phyloP scores from a whole-genome alignment of 305 asterid genomes.

The Fraxinus velutina region DNA sequence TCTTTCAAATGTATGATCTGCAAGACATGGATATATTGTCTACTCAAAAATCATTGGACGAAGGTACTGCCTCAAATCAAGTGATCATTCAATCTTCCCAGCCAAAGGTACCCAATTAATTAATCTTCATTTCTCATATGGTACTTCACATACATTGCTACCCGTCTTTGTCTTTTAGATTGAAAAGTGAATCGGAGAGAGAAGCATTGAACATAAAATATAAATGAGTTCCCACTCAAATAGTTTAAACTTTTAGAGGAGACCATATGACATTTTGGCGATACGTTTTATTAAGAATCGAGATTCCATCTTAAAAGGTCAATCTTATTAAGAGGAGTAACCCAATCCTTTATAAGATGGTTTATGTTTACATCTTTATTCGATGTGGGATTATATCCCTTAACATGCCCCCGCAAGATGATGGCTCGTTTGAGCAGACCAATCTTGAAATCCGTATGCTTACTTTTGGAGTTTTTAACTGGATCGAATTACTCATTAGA shows the following conservation, averaged over 20 bases:
- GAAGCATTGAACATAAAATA: neutral
- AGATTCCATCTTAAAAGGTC: too few species aligned
- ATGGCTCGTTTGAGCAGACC: too few species aligned
- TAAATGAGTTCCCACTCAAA: neutral
- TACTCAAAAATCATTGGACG: neutral
- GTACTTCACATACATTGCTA: neutral
- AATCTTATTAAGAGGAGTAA: too few species aligned
- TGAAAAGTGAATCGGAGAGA: neutral
- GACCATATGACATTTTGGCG: neutral
- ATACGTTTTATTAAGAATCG: neutral
- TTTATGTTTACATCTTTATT: too few species aligned
- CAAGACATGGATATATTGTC: slow-evolving; percentile 20
- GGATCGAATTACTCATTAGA: too few species aligned
- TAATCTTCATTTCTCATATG: neutral
- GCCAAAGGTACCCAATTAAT: slow-evolving; percentile 20
- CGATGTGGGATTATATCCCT: too few species aligned
- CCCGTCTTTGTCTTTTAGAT: neutral
- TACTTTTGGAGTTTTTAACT: too few species aligned
- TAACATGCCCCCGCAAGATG: too few species aligned
- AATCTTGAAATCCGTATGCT: too few species aligned
- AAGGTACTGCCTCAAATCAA: slow-evolving; percentile 12
- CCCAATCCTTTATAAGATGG: too few species aligned
- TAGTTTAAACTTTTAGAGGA: neutral
- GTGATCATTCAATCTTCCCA: slow-evolving; percentile 10
- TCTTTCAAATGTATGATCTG: slow-evolving; percentile 23